Conservation (phyloP, 208 protist genomes). For the Leishmania tropica region DNA sequence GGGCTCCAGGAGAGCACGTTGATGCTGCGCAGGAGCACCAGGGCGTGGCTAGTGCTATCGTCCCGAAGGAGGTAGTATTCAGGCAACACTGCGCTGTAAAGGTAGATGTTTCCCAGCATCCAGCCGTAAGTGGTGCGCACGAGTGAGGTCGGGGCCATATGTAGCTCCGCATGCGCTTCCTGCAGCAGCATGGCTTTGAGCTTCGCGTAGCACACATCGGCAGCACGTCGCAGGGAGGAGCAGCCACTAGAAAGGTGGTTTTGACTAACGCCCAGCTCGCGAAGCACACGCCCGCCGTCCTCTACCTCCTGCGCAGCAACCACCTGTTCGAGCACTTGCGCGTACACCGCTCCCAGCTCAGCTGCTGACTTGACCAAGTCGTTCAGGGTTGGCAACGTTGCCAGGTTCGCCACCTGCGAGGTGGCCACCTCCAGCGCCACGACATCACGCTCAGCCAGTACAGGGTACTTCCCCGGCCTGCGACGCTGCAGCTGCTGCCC, state of each 20-base stretch:
- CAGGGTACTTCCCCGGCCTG: not conserved
- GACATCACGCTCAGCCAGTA: constrained; percentile 32
- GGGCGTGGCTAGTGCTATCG: constrained; percentile 37
- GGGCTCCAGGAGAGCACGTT: constrained; percentile 52
- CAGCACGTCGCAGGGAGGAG: constrained; percentile 18
- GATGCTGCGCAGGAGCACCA: constrained; percentile 46
- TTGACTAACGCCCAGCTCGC: constrained; percentile 10
- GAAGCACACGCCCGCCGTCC: constrained; percentile 9
- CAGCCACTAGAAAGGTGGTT: constrained; percentile 3
- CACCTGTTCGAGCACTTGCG: constrained; percentile 30
- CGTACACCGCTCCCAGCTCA: constrained; percentile 23
- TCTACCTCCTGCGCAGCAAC: constrained; percentile 21
- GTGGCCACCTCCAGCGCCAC: constrained; percentile 15
- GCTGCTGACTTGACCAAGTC: constrained; percentile 23
- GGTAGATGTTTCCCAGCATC: constrained; percentile 41
- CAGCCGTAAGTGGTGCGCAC: constrained; percentile 33
- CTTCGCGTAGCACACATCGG: constrained; percentile 35
- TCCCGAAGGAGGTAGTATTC: constrained; percentile 75
- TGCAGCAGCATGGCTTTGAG: constrained; percentile 45
- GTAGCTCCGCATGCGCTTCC: constrained; percentile 23
- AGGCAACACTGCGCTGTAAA: constrained; percentile 47
- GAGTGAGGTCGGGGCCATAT: constrained; percentile 27
- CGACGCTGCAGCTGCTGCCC: not conserved
- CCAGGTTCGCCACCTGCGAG: constrained; percentile 12
- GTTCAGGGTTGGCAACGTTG: constrained; percentile 27